Conservation (phyloP, 177 flowering plant species). For the Telopea speciosissima region DNA sequence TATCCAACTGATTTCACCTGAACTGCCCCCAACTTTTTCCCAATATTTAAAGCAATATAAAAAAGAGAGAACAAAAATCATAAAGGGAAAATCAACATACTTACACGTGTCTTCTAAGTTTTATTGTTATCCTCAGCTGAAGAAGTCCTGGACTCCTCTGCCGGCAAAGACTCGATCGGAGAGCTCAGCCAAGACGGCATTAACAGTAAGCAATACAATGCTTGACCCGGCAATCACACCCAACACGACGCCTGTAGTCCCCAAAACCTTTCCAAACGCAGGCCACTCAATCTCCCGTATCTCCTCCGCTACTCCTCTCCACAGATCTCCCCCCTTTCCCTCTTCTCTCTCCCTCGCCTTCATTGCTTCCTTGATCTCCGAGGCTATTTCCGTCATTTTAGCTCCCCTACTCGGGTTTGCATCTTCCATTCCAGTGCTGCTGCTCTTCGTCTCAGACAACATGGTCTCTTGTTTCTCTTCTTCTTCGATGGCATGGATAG, state of each 20-base stretch:
- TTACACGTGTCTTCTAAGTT: neutral
- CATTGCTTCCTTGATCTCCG: slow-evolving; percentile 44
- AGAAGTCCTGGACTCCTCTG: slow-evolving; percentile 71
- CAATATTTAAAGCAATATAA: too few relatives aligned
- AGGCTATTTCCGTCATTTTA: slow-evolving; percentile 28
- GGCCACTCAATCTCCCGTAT: slow-evolving; percentile 78
- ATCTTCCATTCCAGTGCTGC: neutral
- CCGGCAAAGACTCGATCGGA: slow-evolving; percentile 67
- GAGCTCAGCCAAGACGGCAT: slow-evolving; percentile 68
- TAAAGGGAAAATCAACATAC: too few relatives aligned
- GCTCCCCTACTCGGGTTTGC: neutral
- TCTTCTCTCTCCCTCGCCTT: slow-evolving; percentile 25
- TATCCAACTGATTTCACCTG: too few relatives aligned
- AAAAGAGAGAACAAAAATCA: too few relatives aligned
- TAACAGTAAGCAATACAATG: slow-evolving; percentile 69
- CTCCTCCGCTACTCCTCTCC: slow-evolving; percentile 68
- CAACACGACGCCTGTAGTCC: slow-evolving; percentile 66
- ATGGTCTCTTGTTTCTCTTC: neutral
- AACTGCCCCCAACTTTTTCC: too few relatives aligned
- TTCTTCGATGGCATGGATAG: slow-evolving; percentile 7
- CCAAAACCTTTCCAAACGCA: slow-evolving; percentile 53
- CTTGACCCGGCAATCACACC: slow-evolving; percentile 77
- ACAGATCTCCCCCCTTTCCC: slow-evolving; percentile 15
- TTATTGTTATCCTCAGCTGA: slow-evolving; percentile 18
- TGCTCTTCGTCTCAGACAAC: neutral